Percentiles rank a stretch among this genome's conserved stretches.
Evolutionary conservation across 371 early-diverging fungal species (phyloP).

Genomic region (Phascolomyces articulosus): DNA sequence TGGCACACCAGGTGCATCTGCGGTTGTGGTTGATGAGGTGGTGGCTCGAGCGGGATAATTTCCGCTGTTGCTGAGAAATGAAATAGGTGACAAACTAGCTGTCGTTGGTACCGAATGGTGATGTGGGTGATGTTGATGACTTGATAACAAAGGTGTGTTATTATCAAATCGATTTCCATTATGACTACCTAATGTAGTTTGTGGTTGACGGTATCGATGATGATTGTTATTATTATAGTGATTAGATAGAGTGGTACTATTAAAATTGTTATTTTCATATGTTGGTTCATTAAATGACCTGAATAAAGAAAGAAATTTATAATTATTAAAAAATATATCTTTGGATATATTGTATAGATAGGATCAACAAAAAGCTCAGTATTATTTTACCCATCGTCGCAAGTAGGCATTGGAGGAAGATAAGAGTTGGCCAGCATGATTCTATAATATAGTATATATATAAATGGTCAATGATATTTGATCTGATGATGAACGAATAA

Average conservation of each 20-base stretch:
- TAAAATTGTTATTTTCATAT: background rate
- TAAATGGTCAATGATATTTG: too few species aligned
- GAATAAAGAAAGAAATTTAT: background rate
- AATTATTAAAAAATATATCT: too few species aligned
- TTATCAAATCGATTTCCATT: background rate
- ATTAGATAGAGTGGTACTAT: too few species aligned
- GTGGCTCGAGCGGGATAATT: constrained; percentile 6
- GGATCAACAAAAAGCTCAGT: too few species aligned
- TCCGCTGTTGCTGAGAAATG: constrained; percentile 4
- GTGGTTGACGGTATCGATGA: background rate
- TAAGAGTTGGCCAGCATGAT: constrained; percentile 8
- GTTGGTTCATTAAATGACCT: background rate
- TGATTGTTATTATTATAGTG: too few species aligned
- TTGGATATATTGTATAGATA: too few species aligned
- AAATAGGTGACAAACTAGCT: background rate
- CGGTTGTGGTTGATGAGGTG: background rate
- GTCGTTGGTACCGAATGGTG: background rate
- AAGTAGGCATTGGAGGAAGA: constrained; percentile 1
- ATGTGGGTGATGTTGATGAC: background rate
- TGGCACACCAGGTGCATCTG: constrained; percentile 1
- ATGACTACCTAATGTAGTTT: background rate
- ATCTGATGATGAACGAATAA: too few species aligned
- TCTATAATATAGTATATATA: too few species aligned
- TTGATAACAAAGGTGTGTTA: background rate
- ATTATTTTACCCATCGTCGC: background rate